Evolutionary conservation across 2,329 filamentous ascomycete genomes (phyloP).

Genomic region (Sporothrix schenckii): DNA sequence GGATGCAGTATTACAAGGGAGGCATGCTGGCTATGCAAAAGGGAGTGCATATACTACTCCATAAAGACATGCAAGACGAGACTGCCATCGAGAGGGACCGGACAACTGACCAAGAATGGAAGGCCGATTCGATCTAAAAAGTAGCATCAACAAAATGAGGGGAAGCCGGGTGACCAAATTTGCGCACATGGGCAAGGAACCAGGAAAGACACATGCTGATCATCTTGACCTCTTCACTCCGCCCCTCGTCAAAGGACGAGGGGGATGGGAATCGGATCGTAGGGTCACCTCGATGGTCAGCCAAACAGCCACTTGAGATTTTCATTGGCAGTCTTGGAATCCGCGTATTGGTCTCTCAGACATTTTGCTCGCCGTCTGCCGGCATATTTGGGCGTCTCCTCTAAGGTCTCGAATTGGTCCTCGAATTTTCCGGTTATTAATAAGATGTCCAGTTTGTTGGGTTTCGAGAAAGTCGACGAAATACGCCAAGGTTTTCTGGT

Average conservation of each 20-base stretch:
- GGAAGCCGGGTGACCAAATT: neutral
- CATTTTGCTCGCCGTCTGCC: neutral
- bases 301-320: neutral
- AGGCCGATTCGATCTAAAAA: neutral
- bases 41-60: neutral
- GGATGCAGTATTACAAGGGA: neutral
- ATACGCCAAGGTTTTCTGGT: no score
- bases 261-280: neutral
- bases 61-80: neutral
- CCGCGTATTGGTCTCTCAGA: neutral
- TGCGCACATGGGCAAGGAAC: constrained; percentile 9
- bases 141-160: constrained; percentile 13
- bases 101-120: neutral
- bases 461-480: no score
- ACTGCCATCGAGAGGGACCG: neutral
- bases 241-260: neutral
- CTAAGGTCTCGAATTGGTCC: neutral
- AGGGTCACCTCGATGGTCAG: neutral
- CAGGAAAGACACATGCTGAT: constrained; percentile 18
- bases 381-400: neutral
- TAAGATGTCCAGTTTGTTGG: neutral
- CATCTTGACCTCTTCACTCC: constrained; percentile 1
- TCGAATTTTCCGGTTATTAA: neutral
- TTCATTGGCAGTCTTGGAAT: constrained; percentile 1
- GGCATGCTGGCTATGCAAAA: neutral